These are phyloP conservation scores for Penicillium sclerotigenum DNA, from an alignment of 2,329 filamentous ascomycete species.

Conservation along the genomic window DNA sequence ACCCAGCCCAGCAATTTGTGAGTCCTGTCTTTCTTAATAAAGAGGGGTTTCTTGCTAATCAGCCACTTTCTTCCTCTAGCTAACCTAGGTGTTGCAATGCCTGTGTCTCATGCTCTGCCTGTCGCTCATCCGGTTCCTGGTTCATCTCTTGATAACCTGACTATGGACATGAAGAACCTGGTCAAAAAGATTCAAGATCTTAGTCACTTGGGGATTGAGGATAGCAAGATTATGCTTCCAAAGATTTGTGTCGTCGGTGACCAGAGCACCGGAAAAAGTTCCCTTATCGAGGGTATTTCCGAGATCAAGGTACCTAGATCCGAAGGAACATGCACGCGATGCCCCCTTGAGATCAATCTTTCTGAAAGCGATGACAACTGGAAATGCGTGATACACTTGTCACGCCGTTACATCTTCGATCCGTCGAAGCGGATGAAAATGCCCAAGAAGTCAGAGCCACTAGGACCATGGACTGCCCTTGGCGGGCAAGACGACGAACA, in stretches of 20 bases:
- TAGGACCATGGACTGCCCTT: constrained; percentile 62
- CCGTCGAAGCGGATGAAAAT: constrained; percentile 38
- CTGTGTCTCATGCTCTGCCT: background rate
- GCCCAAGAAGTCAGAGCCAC: constrained; percentile 52
- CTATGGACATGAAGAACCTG: constrained; percentile 36
- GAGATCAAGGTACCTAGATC: constrained; percentile 70
- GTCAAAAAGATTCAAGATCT: constrained; percentile 55
- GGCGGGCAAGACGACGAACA: constrained; percentile 46
- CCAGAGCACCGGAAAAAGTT: constrained; percentile 80
- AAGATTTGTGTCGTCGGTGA: constrained; percentile 82
- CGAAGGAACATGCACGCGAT: constrained; percentile 73
- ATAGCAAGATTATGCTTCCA: constrained; percentile 64
- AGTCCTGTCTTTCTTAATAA: background rate
- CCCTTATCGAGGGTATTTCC: constrained; percentile 57
- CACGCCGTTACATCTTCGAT: constrained; percentile 56
- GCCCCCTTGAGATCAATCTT: constrained; percentile 75
- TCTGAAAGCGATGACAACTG: constrained; percentile 56
- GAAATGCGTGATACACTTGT: constrained; percentile 66
- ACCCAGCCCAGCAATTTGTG: background rate
- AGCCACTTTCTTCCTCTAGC: background rate
- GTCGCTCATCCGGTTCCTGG: background rate
- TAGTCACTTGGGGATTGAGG: constrained; percentile 68
- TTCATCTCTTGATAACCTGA: constrained; percentile 19
- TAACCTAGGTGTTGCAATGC: background rate
- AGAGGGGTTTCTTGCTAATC: background rate